These are phyloP conservation scores for Adansonia gregorii DNA, from an alignment of 441 rosid species.

Conservation along the genomic window DNA sequence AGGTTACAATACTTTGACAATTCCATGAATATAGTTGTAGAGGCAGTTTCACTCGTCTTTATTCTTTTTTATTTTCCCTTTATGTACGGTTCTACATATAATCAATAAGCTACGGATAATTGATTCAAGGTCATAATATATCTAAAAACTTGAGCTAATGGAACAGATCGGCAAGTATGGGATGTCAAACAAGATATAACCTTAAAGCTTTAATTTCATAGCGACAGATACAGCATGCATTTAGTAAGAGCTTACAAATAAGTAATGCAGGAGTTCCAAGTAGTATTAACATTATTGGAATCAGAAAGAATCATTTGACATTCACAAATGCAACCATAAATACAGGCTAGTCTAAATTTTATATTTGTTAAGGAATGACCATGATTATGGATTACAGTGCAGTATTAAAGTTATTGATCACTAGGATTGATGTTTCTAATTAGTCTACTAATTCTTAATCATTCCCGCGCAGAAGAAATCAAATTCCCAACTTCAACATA, in stretches of 20 bases:
- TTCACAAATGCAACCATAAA: background rate
- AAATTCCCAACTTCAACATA: background rate
- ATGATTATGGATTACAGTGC: background rate
- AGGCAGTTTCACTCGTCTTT: background rate
- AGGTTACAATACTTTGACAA: background rate
- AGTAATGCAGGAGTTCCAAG: background rate
- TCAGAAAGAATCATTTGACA: background rate
- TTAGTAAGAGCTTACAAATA: background rate
- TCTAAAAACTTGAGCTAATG: background rate
- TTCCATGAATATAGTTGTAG: background rate
- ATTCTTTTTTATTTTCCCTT: background rate
- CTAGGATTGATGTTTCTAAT: background rate
- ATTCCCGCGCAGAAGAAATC: background rate
- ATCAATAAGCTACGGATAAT: background rate
- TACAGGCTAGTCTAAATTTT: background rate
- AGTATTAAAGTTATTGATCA: background rate
- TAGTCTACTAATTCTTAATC: too few relatives aligned
- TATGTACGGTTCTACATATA: background rate
- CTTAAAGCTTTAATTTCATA: background rate
- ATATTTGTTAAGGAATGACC: background rate
- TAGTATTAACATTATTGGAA: background rate
- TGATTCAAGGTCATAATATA: background rate
- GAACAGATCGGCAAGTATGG: background rate
- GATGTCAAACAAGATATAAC: background rate
- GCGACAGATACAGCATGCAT: background rate